phyloP scores from a whole-genome alignment of 768 basidiomycete genomes.

The Termitomyces titanicus region DNA sequence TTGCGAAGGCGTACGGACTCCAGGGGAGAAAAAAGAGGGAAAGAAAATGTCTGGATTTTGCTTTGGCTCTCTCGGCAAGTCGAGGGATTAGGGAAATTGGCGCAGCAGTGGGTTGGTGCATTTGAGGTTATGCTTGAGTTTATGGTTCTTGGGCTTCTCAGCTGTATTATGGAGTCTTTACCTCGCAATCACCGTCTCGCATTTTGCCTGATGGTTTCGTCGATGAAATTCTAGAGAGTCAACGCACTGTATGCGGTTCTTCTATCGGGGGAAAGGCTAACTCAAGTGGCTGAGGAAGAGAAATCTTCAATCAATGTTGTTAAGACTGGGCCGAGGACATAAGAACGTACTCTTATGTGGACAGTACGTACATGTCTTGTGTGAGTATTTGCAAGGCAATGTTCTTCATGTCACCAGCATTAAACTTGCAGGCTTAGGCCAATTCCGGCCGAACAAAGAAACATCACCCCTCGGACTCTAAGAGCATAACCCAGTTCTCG shows the following conservation, averaged over 20 bases:
- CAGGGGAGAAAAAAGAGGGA: slow-evolving; percentile 18
- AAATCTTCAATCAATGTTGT: too few species aligned
- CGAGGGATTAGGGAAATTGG: slow-evolving; percentile 17
- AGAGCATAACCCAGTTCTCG: neutral
- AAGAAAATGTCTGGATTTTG: slow-evolving; percentile 15
- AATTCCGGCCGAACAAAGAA: neutral
- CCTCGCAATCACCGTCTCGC: too few species aligned
- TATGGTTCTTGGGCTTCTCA: neutral
- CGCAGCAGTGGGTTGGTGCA: slow-evolving; percentile 18
- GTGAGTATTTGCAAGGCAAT: too few species aligned
- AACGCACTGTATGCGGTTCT: too few species aligned
- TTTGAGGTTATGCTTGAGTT: slow-evolving; percentile 3
- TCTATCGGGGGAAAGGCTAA: too few species aligned
- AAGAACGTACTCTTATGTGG: too few species aligned
- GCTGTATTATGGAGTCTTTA: neutral
- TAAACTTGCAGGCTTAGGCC: too few species aligned
- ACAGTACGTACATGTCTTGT: neutral
- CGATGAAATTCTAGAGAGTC: too few species aligned
- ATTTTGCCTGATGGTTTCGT: neutral
- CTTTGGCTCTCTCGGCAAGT: slow-evolving; percentile 11
- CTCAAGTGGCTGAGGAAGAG: too few species aligned
- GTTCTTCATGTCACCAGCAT: neutral
- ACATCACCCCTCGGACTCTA: neutral
- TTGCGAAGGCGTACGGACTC: slow-evolving; percentile 76
- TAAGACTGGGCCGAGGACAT: too few species aligned